phyloP scores from a whole-genome alignment of 441 rosid genomes.

The Populus hybrid region DNA sequence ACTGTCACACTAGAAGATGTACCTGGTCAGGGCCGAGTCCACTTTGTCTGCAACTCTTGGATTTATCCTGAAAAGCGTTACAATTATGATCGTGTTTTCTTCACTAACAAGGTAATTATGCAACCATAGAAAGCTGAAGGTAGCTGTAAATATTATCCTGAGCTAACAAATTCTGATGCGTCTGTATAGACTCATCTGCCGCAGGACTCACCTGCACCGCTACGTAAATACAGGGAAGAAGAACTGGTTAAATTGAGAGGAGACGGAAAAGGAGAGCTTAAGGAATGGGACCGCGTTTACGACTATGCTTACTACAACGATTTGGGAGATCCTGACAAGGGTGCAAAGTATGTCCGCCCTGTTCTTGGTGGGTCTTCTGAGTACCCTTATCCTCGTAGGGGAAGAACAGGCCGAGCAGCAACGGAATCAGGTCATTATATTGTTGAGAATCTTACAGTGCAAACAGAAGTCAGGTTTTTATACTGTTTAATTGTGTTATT shows the following conservation, averaged over 20 bases:
- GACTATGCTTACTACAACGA: not conserved
- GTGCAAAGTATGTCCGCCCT: not conserved
- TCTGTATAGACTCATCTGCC: not conserved
- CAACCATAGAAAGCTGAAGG: not conserved
- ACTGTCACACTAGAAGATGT: not conserved
- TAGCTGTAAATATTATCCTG: not conserved
- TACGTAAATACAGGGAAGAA: too few relatives aligned
- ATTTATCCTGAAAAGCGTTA: not conserved
- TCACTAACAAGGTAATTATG: conserved; percentile 3
- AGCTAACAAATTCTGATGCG: not conserved
- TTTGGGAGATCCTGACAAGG: not conserved
- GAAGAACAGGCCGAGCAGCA: not conserved
- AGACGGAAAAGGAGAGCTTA: not conserved
- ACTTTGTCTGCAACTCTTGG: conserved; percentile 6
- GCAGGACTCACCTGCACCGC: not conserved
- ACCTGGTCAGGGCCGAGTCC: not conserved
- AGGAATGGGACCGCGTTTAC: not conserved
- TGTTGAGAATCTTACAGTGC: not conserved
- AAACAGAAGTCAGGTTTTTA: not conserved
- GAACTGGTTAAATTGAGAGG: too few relatives aligned
- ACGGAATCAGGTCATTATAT: not conserved
- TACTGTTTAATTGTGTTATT: not conserved
- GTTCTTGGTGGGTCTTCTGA: not conserved
- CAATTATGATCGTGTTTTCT: not conserved
- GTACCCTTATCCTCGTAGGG: not conserved